phyloP scores from a whole-genome alignment of 2,329 filamentous ascomycete species.

The Stemphylium lycopersici region DNA sequence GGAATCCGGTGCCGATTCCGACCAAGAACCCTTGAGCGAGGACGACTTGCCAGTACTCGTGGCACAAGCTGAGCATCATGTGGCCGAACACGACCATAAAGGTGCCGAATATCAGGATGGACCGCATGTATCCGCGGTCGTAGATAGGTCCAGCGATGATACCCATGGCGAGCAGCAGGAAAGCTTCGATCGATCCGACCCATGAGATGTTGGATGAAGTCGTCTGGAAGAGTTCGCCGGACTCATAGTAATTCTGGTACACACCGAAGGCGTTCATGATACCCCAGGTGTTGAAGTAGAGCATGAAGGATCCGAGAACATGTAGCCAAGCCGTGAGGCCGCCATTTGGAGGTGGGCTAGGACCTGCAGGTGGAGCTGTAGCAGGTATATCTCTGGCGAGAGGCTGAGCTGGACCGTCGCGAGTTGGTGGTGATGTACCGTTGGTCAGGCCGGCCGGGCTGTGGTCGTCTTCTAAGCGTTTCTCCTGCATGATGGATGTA shows the following conservation, averaged over 20 bases:
- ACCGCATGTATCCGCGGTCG: slow-evolving; percentile 56
- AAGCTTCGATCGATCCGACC: slow-evolving; percentile 57
- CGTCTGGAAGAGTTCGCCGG: slow-evolving; percentile 46
- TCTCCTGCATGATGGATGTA: too few species aligned
- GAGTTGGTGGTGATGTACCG: too few species aligned
- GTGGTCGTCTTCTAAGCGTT: too few species aligned
- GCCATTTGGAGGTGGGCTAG: too few species aligned
- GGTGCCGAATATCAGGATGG: slow-evolving; percentile 51
- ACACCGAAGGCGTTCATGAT: slow-evolving; percentile 56
- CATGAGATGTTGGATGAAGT: slow-evolving; percentile 55
- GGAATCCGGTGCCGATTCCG: slow-evolving; percentile 53
- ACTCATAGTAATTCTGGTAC: slow-evolving; percentile 58
- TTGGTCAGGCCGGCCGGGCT: too few species aligned
- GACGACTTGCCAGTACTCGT: slow-evolving; percentile 57
- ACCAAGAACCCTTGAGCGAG: slow-evolving; percentile 58
- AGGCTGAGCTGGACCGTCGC: too few species aligned
- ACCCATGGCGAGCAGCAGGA: slow-evolving; percentile 56
- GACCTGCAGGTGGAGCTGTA: too few species aligned
- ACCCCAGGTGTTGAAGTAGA: slow-evolving; percentile 57
- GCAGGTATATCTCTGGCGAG: too few species aligned
- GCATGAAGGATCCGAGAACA: slow-evolving; percentile 54
- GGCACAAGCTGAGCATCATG: slow-evolving; percentile 59
- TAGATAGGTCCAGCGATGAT: slow-evolving; percentile 57
- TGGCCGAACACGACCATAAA: slow-evolving; percentile 57
- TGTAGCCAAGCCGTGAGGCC: slow-evolving; percentile 56